Evolutionary conservation across 768 basidiomycete genomes (phyloP), one percentile per base, ranked within the genome.

Genomic region (Hysterangium stoloniferum): DNA sequence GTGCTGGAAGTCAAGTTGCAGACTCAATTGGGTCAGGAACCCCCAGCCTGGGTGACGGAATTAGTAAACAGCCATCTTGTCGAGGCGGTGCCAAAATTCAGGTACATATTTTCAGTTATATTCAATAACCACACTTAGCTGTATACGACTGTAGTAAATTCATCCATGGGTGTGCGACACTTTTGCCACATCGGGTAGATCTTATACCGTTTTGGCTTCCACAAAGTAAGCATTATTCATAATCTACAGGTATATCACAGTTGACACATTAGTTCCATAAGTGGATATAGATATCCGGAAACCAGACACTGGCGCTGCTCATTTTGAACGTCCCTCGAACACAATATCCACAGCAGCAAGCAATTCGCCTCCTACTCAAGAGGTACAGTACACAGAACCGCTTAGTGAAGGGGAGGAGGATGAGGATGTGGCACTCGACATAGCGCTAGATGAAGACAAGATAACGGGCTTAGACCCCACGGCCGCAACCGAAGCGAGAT

Each of bases 191-290:
- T 59, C 85, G 95, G 31, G 94, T 97, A 38, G 88, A 97, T 61
- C 77, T 99, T 20, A 87, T 99, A 31, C 96, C 96, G 5, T 99
- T 97, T 75, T 99, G 96, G 96, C 77, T 94, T 5, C 94, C 94
- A 4, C 94, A 98, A 64, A 96, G 87, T 89, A 64, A 34, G 76
- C 58, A 4, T 1, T 3, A 13, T 17, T 41, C 34, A 12, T n/a
- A 17, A 24, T 4, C 37, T 32, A 48, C 35, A 32, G 27, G 20
- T 22, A 41, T 33, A n/a, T n/a, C n/a, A n/a, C n/a, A n/a, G n/a
- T n/a, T n/a, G 20, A 53, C 27, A 24, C 32, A 27, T 13, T 15
- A 31, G 38, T 38, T 43, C 45, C 29, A 36, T 12, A 52, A 90
- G 87, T 97, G 94, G 94, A 96, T 53, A 86, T 78, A 45, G 90